phyloP scores from a whole-genome alignment of 78 protist species.

The Dictyostelium intermedium region DNA sequence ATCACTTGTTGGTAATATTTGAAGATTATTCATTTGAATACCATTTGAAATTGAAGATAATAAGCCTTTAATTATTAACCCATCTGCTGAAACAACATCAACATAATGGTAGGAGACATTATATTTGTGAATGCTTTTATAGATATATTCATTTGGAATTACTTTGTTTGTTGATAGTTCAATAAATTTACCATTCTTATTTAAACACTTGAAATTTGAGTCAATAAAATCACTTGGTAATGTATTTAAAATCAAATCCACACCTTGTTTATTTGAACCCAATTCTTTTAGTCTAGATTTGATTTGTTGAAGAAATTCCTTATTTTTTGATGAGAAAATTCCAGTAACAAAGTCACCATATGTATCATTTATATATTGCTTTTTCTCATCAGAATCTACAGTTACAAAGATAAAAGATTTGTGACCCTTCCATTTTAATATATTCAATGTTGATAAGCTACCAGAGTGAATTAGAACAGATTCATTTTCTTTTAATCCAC shows the following conservation, averaged over 20 bases:
- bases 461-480: slow-evolving; percentile 84
- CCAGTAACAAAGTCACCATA: slow-evolving; percentile 54
- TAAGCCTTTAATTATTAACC: too few species aligned
- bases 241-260: slow-evolving; percentile 77
- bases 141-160: not conserved
- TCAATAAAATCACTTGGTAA: slow-evolving; percentile 19
- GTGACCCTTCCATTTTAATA: slow-evolving; percentile 75
- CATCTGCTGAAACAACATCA: not conserved
- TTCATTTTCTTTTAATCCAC: not conserved
- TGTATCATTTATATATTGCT: not conserved
- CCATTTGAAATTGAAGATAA: not conserved
- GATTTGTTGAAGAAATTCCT: not conserved
- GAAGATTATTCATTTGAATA: not conserved
- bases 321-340: not conserved
- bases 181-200: slow-evolving; percentile 48
- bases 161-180: slow-evolving; percentile 22
- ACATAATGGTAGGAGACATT: not conserved
- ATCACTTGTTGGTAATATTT: not conserved
- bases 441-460: slow-evolving; percentile 87
- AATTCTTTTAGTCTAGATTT: slow-evolving; percentile 4
- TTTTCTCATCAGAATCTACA: slow-evolving; percentile 33
- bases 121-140: too few species aligned
- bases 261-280: slow-evolving; percentile 26
- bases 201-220: slow-evolving; percentile 18
- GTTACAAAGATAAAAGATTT: slow-evolving; percentile 59